A percentile compares a stretch with the other conserved stretches of the same genome.
Evolutionary conservation across 2,329 filamentous ascomycete species (phyloP).

Genomic region (Colletotrichum cordylinicola): DNA sequence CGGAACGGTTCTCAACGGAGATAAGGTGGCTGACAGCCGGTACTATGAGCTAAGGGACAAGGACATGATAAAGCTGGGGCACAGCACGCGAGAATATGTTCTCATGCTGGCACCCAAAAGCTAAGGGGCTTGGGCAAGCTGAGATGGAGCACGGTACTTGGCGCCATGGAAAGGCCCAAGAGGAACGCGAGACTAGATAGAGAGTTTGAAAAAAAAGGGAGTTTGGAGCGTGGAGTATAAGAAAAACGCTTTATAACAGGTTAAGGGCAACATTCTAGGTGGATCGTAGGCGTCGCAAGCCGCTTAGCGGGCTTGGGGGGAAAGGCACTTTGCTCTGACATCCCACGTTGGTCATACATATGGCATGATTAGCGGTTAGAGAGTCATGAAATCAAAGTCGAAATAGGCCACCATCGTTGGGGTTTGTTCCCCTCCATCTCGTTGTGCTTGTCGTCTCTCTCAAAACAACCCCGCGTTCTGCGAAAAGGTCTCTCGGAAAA

Average conservation of each 20-base stretch:
- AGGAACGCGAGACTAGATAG: not conserved
- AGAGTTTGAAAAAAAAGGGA: not conserved
- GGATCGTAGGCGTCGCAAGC: not conserved
- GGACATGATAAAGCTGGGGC: conserved; percentile 87
- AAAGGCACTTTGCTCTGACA: not conserved
- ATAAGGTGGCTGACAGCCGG: conserved; percentile 73
- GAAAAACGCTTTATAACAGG: not conserved
- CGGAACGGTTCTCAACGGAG: conserved; percentile 83
- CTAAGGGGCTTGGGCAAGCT: conserved; percentile 25
- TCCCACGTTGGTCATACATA: not conserved
- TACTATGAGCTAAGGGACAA: conserved; percentile 89
- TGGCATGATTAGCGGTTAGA: not conserved
- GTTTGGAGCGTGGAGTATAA: not conserved
- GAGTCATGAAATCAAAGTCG: not conserved
- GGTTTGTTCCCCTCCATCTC: not conserved
- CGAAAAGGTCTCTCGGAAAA: not conserved
- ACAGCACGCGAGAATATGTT: conserved; percentile 93
- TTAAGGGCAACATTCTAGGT: not conserved
- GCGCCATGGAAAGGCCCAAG: not conserved
- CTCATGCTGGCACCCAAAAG: conserved; percentile 75
- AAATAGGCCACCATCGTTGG: not conserved
- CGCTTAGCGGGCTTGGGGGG: not conserved
- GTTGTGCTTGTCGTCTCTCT: not conserved
- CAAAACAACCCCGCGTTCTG: not conserved
- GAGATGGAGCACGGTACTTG: not conserved